Conservation (phyloP, 371 early-diverging fungal species). For the Lichtheimia ornata region DNA sequence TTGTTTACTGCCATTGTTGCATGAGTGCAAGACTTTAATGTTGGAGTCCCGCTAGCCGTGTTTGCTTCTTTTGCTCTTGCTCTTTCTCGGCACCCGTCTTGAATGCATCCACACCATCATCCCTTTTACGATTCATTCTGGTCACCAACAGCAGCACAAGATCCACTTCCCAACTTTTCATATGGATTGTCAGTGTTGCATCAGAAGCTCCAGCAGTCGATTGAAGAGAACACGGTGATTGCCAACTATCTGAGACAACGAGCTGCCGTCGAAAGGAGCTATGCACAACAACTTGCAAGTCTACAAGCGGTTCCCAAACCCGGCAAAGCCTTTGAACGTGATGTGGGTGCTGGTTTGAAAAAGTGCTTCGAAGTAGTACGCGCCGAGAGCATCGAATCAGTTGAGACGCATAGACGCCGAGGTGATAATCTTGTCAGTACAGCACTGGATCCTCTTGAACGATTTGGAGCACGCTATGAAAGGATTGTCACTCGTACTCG, state of each 20-base stretch:
- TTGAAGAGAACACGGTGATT: constrained; percentile 67
- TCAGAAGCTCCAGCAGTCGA: constrained; percentile 66
- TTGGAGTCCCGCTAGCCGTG: neutral
- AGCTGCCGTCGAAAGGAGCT: constrained; percentile 60
- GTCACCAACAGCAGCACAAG: constrained; percentile 35
- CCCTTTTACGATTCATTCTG: constrained; percentile 44
- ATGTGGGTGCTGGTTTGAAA: constrained; percentile 69
- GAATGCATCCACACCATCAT: constrained; percentile 20
- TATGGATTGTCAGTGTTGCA: constrained; percentile 64
- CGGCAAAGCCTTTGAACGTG: constrained; percentile 47
- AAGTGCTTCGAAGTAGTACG: constrained; percentile 70
- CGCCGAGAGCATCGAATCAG: constrained; percentile 59
- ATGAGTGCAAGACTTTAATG: neutral
- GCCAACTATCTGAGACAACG: constrained; percentile 65
- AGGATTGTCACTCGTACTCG: constrained; percentile 27
- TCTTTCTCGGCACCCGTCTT: neutral
- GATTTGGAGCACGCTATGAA: constrained; percentile 52
- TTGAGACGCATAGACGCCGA: constrained; percentile 55
- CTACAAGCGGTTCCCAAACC: constrained; percentile 2
- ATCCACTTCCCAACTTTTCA: constrained; percentile 26
- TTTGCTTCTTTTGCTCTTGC: neutral
- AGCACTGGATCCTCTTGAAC: constrained; percentile 62
- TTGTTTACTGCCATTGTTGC: too few relatives aligned
- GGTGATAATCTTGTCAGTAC: constrained; percentile 61
- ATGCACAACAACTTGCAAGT: constrained; percentile 49